Base-by-base conservation (phyloP, 2,329 filamentous ascomycete genomes). In the Colletotrichum paranaense region DNA sequence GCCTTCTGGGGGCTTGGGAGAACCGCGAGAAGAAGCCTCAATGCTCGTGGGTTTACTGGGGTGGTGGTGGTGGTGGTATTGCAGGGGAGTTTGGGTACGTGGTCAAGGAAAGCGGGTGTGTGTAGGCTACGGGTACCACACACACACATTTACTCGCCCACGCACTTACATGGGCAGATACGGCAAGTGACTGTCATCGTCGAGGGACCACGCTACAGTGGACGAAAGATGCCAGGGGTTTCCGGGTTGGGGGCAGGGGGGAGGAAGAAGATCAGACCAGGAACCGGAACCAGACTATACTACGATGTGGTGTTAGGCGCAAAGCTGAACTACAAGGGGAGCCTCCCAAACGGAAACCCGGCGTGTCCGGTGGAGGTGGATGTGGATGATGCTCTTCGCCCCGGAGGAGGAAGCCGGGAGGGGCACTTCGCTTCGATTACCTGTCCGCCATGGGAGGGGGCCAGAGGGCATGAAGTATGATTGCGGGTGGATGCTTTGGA, bases 281-380 rank as follows among this genome's bases (percentile, higher is more conserved):
- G 70, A 64, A 73, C 60, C 59, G 64, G 52, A 62, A 22, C 46
- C 56, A 58, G 57, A 56, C 55, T 60, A 49, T 49, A 56, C 22
- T 16, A 42, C 24, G 30, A 32, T 38, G n/a, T 56, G 49, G 68
- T 28, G 26, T 24, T 32, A 69, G 60, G 42, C 16, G 38, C 14
- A 19, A 22, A 49, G 42, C 42, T 49, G 42, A 49, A 49, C 42
- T n/a, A 49, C 42, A 22, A 49, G 42, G 42, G 42, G 19, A 49
- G 38, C 2, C 38, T 22, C 42, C 16, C n/a, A 22, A n/a, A 49
- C 8, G 42, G 42, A 22, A 69, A 65, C 24, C 66, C 70, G 66
- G 70, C 67, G 16, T 73, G 59, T 8, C 66, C 70, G 70, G 66
- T 56, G 57, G 28, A 72, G 28, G 59, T 58, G 64, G 65, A 53